These are phyloP conservation scores for Solanum chiquidenum DNA, from an alignment of 257 asterid genomes.

Conservation along the genomic window DNA sequence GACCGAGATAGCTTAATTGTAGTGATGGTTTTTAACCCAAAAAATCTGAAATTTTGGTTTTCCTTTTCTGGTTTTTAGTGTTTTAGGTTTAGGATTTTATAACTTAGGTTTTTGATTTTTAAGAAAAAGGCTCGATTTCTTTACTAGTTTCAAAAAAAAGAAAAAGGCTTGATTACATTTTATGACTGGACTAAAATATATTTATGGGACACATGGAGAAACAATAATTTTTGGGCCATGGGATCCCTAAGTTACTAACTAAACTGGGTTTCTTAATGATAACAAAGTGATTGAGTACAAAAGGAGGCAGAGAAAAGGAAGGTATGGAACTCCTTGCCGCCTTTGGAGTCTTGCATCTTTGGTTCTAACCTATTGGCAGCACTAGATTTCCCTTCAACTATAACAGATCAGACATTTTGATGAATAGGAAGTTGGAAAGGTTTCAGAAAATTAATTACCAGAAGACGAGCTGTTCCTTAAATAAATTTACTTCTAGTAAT, in stretches of 20 bases:
- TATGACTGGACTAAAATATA: neutral
- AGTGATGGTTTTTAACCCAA: neutral
- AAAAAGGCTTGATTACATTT: neutral
- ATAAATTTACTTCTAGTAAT: neutral
- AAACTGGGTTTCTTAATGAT: neutral
- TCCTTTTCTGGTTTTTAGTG: neutral
- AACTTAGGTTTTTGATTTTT: neutral
- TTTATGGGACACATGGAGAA: neutral
- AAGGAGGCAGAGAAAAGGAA: neutral
- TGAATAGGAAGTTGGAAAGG: neutral
- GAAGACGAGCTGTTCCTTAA: neutral
- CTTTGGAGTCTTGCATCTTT: neutral
- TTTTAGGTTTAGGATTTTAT: neutral
- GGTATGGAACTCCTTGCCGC: neutral
- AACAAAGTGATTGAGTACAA: neutral
- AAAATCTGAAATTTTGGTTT: neutral
- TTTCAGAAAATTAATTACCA: neutral
- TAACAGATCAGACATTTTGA: neutral
- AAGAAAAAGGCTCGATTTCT: neutral
- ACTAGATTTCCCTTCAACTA: neutral
- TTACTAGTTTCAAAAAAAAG: neutral
- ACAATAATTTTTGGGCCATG: neutral
- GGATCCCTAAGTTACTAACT: neutral
- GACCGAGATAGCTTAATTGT: neutral
- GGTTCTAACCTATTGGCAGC: neutral